Evolutionary conservation across 306 rosid species (phyloP).

Genomic region (Styphnolobium japonicum): DNA sequence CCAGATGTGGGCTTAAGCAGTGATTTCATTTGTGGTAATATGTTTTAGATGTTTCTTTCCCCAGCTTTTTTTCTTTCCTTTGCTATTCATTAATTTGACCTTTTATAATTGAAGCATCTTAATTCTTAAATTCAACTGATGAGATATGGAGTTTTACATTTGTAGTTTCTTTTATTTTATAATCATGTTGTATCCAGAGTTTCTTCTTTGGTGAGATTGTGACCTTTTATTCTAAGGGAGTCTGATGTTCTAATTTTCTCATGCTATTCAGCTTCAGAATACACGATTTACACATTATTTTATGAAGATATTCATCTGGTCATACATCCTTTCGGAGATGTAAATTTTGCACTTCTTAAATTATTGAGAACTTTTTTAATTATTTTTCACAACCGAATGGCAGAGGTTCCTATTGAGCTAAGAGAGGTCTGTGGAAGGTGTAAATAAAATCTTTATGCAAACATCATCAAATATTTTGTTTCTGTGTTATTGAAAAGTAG

Average conservation of each 20-base stretch:
- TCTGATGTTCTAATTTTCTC: background rate
- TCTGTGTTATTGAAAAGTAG: background rate
- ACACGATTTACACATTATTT: background rate
- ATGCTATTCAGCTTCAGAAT: background rate
- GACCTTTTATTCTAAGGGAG: background rate
- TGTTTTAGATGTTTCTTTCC: conserved; percentile 9
- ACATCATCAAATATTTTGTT: background rate
- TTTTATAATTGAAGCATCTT: conserved; percentile 8
- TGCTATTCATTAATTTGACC: conserved; percentile 10
- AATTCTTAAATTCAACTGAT: background rate
- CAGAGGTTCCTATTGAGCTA: background rate
- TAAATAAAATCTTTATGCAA: background rate
- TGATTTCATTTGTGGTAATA: conserved; percentile 89
- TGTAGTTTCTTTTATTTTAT: background rate
- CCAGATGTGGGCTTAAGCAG: conserved; percentile 94
- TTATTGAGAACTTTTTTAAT: background rate
- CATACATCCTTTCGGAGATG: background rate
- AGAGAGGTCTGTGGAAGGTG: background rate
- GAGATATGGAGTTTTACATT: background rate
- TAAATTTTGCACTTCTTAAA: background rate
- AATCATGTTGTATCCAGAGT: background rate
- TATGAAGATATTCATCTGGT: background rate
- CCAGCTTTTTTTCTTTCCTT: background rate
- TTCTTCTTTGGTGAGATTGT: background rate
- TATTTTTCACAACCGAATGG: background rate